Conservation (phyloP, 192 early-diverging fungal species). For the Funneliformis geosporum region DNA sequence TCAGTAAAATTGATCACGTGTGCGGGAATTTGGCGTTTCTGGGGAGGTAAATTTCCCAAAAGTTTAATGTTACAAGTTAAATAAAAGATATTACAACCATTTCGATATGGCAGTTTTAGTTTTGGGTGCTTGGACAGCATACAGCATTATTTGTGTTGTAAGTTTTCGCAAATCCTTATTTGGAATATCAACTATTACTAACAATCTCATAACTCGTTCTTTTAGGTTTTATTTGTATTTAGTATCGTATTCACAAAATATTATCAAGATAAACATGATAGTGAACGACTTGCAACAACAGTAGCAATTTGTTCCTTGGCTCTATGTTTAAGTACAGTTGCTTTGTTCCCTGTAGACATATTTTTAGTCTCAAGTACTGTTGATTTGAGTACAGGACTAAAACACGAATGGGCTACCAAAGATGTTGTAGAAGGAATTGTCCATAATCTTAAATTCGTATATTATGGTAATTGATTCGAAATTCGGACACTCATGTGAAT, state of each 20-base stretch:
- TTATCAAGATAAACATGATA: slow-evolving; percentile 52
- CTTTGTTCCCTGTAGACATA: slow-evolving; percentile 59
- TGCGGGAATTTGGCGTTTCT: too few relatives aligned
- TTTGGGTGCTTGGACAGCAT: neutral
- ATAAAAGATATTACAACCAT: too few relatives aligned
- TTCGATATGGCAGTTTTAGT: neutral
- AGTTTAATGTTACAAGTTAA: too few relatives aligned
- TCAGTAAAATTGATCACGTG: too few relatives aligned
- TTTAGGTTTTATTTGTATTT: slow-evolving; percentile 49
- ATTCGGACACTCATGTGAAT: neutral
- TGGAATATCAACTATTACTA: neutral
- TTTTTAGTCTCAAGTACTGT: slow-evolving; percentile 59
- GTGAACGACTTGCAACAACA: slow-evolving; percentile 53
- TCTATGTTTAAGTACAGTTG: slow-evolving; percentile 49
- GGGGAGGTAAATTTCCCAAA: too few relatives aligned
- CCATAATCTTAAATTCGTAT: slow-evolving; percentile 41
- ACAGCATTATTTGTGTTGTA: neutral
- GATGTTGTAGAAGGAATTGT: slow-evolving; percentile 48
- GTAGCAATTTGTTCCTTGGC: slow-evolving; percentile 51
- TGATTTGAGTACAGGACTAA: slow-evolving; percentile 52
- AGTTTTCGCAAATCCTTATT: neutral
- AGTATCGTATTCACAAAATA: slow-evolving; percentile 52
- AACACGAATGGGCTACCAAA: slow-evolving; percentile 60
- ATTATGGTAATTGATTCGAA: slow-evolving; percentile 44
- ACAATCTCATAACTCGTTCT: neutral